phyloP scores from a whole-genome alignment of 495 filamentous ascomycete species.

The Neurospora sp. region DNA sequence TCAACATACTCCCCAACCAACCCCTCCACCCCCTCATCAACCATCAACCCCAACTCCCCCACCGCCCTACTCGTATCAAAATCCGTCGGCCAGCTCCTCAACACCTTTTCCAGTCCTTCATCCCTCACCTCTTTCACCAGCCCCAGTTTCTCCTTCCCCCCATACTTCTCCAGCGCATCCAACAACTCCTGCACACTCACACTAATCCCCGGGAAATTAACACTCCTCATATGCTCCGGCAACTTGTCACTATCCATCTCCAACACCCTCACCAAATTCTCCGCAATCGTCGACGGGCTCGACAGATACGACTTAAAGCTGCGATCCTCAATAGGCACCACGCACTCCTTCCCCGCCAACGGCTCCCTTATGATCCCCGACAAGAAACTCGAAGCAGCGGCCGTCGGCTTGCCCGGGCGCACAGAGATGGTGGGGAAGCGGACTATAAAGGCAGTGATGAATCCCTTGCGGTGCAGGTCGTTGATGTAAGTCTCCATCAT shows the following conservation, averaged over 20 bases:
- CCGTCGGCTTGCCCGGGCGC: slow-evolving; percentile 61
- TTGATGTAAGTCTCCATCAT: slow-evolving; percentile 65
- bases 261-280: slow-evolving; percentile 60
- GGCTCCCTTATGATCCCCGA: slow-evolving; percentile 53
- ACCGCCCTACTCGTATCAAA: slow-evolving; percentile 52
- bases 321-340: slow-evolving; percentile 49
- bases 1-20: slow-evolving; percentile 33
- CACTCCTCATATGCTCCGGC: slow-evolving; percentile 46
- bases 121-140: slow-evolving; percentile 59
- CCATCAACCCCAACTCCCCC: slow-evolving; percentile 45
- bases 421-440: slow-evolving; percentile 71
- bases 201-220: slow-evolving; percentile 66
- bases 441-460: slow-evolving; percentile 38
- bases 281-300: slow-evolving; percentile 54
- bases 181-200: slow-evolving; percentile 67
- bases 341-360: slow-evolving; percentile 50
- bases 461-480: slow-evolving; percentile 62
- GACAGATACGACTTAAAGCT: slow-evolving; percentile 57
- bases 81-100: slow-evolving; percentile 63
- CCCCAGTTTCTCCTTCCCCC: slow-evolving; percentile 55
- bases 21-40: slow-evolving; percentile 34
- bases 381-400: slow-evolving; percentile 65
- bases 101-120: slow-evolving; percentile 54
- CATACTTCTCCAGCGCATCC: slow-evolving; percentile 59
- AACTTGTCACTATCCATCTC: slow-evolving; percentile 45